A percentile compares a stretch with the other conserved stretches of the same genome.
These are phyloP conservation scores for Aureobasidium melanogenum DNA, from an alignment of 2,329 filamentous ascomycete species.

Conservation along the genomic window DNA sequence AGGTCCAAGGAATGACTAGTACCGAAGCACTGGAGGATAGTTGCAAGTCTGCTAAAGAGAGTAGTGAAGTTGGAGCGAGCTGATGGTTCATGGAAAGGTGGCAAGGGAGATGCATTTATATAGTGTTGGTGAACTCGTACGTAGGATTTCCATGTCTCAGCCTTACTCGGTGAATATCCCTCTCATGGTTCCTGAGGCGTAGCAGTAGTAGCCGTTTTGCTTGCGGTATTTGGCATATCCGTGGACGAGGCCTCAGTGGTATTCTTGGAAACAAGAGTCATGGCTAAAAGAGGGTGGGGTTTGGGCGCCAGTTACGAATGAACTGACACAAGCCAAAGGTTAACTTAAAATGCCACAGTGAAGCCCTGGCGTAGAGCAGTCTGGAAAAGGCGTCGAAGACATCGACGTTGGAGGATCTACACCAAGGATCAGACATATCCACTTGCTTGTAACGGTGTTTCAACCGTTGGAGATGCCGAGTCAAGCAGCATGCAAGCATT, in stretches of 20 bases:
- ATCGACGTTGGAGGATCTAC: neutral
- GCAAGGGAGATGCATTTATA: neutral
- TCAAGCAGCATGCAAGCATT: neutral
- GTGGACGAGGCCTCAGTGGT: neutral
- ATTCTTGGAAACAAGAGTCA: neutral
- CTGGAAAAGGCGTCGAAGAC: neutral
- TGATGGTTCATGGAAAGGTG: neutral
- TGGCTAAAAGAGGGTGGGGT: neutral
- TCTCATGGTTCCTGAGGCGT: neutral
- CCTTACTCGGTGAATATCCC: neutral
- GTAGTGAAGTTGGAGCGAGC: slow-evolving; percentile 5
- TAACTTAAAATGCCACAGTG: neutral
- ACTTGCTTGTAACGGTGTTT: neutral
- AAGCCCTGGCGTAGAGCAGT: neutral
- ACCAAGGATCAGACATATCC: neutral
- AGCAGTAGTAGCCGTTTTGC: neutral
- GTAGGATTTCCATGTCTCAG: neutral
- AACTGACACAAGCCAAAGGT: slow-evolving; percentile 2
- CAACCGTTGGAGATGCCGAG: neutral
- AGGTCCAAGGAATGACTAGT: slow-evolving; percentile 9
- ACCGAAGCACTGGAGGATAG: slow-evolving; percentile 7
- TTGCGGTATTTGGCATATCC: neutral
- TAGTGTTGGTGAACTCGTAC: neutral
- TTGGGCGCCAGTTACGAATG: neutral
- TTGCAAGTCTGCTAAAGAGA: slow-evolving; percentile 7